A percentile compares a stretch with the other conserved stretches of the same genome.
Conservation (phyloP, 768 basidiomycete species). For the Asterophora lycoperdoides region DNA sequence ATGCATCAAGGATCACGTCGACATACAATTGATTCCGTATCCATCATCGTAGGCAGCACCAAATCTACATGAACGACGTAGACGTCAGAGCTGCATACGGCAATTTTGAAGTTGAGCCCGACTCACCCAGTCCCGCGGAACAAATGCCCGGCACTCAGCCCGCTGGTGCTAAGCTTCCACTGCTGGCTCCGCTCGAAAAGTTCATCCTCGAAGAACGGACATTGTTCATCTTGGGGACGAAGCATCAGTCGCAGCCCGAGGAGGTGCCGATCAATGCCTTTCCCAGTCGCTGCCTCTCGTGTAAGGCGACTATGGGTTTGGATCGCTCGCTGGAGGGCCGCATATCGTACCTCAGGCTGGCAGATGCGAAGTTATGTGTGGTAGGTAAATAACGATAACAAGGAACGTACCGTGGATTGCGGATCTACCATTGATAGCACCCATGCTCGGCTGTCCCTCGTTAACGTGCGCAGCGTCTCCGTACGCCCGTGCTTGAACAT, state of each 20-base stretch:
- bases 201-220: slow-evolving; percentile 71
- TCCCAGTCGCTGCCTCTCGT: slow-evolving; percentile 73
- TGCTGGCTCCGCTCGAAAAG: slow-evolving; percentile 68
- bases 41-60: slow-evolving; percentile 80
- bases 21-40: slow-evolving; percentile 91
- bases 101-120: neutral
- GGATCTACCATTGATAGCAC: slow-evolving; percentile 71
- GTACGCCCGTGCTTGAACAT: slow-evolving; percentile 86
- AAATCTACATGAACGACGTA: slow-evolving; percentile 41
- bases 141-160: slow-evolving; percentile 76
- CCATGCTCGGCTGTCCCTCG: slow-evolving; percentile 68
- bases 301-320: slow-evolving; percentile 68
- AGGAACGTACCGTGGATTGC: slow-evolving; percentile 37
- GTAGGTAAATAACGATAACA: neutral
- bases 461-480: slow-evolving; percentile 80
- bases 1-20: neutral
- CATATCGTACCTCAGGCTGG: slow-evolving; percentile 33
- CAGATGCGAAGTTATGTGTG: neutral
- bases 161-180: slow-evolving; percentile 91
- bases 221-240: slow-evolving; percentile 44
- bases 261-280: slow-evolving; percentile 89
- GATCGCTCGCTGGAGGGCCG: slow-evolving; percentile 63
- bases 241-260: slow-evolving; percentile 75
- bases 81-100: neutral
- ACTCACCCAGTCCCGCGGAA: slow-evolving; percentile 85